A percentile compares a stretch with the other conserved stretches of the same genome.
These are phyloP conservation scores for Eragrostis curvula DNA, from an alignment of 176 grass and related monocot genomes.

Conservation along the genomic window DNA sequence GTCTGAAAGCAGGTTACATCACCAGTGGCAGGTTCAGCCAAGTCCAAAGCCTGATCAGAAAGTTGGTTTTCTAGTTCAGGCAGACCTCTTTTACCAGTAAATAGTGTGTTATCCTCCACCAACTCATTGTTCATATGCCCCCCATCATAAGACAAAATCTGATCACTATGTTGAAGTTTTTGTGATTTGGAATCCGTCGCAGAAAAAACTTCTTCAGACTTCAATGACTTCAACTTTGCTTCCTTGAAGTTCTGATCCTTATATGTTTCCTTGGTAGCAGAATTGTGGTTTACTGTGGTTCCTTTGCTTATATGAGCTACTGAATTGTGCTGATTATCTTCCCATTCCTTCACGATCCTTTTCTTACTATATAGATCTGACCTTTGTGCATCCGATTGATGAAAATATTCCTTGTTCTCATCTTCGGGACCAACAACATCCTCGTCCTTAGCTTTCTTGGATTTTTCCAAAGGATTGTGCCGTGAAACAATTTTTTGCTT, in stretches of 20 bases:
- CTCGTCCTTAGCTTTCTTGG: conserved; percentile 52
- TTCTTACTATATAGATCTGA: conserved; percentile 67
- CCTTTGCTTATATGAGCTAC: conserved; percentile 43
- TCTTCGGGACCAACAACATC: conserved; percentile 46
- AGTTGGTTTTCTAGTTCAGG: conserved; percentile 44
- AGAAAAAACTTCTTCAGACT: conserved; percentile 47
- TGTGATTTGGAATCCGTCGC: conserved; percentile 39
- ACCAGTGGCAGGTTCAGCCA: conserved; percentile 48
- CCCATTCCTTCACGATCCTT: conserved; percentile 74
- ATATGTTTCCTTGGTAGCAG: conserved; percentile 44
- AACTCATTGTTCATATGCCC: conserved; percentile 46
- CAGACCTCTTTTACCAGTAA: conserved; percentile 47
- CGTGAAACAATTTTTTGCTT: conserved; percentile 55
- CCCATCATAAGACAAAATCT: conserved; percentile 44
- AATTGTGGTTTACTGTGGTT: conserved; percentile 30
- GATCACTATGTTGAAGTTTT: conserved; percentile 39
- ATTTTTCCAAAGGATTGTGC: conserved; percentile 54
- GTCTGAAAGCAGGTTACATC: conserved; percentile 51
- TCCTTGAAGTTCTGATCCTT: conserved; percentile 53
- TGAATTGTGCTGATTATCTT: conserved; percentile 62
- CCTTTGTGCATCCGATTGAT: conserved; percentile 52
- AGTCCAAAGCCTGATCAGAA: conserved; percentile 47
- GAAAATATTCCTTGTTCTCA: conserved; percentile 45
- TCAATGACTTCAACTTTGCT: conserved; percentile 49
- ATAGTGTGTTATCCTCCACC: conserved; percentile 43